These are phyloP conservation scores for Penicillium malachiteum DNA, from an alignment of 495 filamentous ascomycete genomes.

Conservation along the genomic window DNA sequence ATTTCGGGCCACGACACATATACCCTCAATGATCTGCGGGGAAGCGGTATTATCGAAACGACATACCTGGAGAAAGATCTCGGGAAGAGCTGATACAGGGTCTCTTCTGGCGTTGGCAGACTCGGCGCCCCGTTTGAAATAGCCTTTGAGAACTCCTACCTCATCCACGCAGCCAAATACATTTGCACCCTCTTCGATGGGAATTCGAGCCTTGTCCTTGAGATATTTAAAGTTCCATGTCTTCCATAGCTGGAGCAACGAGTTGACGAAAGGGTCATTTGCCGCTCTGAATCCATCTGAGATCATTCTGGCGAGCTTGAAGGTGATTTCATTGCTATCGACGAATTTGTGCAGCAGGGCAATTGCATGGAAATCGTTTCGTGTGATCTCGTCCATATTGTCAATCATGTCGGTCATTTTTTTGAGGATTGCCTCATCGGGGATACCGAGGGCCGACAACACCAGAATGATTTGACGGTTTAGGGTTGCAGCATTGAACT, in stretches of 20 bases:
- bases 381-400: constrained; percentile 66
- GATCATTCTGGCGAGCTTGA: constrained; percentile 72
- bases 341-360: constrained; percentile 67
- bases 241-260: constrained; percentile 72
- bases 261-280: constrained; percentile 79
- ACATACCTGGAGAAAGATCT: constrained; percentile 84
- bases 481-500: constrained; percentile 69
- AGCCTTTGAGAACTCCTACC: constrained; percentile 69
- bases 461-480: constrained; percentile 90
- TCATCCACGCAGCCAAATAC: constrained; percentile 91
- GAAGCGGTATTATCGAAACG: constrained; percentile 45
- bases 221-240: constrained; percentile 80
- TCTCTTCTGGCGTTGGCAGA: no score
- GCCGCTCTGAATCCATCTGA: constrained; percentile 71
- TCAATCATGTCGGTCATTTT: constrained; percentile 65
- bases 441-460: constrained; percentile 73
- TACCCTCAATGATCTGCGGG: constrained; percentile 68
- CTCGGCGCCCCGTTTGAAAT: constrained; percentile 33
- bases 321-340: constrained; percentile 83
- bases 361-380: constrained; percentile 59
- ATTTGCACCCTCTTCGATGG: constrained; percentile 79
- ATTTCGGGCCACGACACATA: constrained; percentile 86
- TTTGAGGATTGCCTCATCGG: constrained; percentile 61
- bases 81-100: constrained; percentile 51
- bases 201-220: constrained; percentile 89